A percentile compares a stretch with the other conserved stretches of the same genome.
phyloP scores from a whole-genome alignment of 176 grass and related monocot species.

The Raddia guianensis region DNA sequence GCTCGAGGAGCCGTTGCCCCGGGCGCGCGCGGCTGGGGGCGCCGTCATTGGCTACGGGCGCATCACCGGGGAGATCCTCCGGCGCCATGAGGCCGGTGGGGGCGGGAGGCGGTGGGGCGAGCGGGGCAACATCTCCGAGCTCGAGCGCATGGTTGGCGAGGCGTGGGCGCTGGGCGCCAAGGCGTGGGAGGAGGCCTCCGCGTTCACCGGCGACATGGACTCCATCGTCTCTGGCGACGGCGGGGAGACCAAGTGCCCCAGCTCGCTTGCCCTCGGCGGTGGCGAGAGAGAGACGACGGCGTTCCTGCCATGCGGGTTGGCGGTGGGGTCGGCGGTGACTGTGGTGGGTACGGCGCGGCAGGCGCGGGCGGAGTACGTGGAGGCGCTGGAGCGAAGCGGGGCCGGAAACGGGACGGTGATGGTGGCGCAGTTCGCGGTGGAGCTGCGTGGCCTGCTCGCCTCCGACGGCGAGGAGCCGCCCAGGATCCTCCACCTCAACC shows the following conservation, averaged over 20 bases:
- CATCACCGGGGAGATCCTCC: slow-evolving; percentile 69
- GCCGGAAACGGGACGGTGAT: slow-evolving; percentile 71
- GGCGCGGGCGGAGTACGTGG: slow-evolving; percentile 63
- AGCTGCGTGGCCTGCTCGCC: slow-evolving; percentile 69
- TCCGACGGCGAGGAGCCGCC: slow-evolving; percentile 81
- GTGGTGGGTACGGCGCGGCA: slow-evolving; percentile 60
- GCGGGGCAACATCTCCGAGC: slow-evolving; percentile 72
- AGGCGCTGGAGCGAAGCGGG: slow-evolving; percentile 54
- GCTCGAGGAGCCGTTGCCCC: neutral
- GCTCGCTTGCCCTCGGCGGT: slow-evolving; percentile 33
- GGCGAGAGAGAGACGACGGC: slow-evolving; percentile 29
- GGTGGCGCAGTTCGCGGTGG: slow-evolving; percentile 91
- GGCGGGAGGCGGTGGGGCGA: slow-evolving; percentile 39
- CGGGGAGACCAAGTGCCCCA: slow-evolving; percentile 48
- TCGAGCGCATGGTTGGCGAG: slow-evolving; percentile 66
- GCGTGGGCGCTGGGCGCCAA: slow-evolving; percentile 67
- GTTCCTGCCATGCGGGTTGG: slow-evolving; percentile 79
- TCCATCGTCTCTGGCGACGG: slow-evolving; percentile 40
- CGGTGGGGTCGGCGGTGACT: slow-evolving; percentile 78
- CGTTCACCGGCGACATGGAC: slow-evolving; percentile 48
- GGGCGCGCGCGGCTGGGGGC: neutral
- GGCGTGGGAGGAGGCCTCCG: slow-evolving; percentile 73
- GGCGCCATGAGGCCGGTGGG: slow-evolving; percentile 17
- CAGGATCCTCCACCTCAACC: slow-evolving; percentile 93
- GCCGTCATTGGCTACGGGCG: slow-evolving; percentile 57